Base-by-base conservation (phyloP, 2,329 filamentous ascomycete genomes). In the Myriosclerotinia duriaeana region DNA sequence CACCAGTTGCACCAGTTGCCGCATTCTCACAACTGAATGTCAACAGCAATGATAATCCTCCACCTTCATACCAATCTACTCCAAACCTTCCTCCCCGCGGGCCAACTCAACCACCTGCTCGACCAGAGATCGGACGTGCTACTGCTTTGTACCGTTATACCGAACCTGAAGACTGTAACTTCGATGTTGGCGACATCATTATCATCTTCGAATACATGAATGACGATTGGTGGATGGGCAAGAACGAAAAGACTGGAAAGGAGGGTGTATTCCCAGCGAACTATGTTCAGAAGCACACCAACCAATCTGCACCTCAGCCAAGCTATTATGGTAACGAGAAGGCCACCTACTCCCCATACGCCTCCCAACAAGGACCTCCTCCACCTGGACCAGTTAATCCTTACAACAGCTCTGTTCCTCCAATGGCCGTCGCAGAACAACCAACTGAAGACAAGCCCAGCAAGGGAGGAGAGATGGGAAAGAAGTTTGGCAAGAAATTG, bases 401-500 rank as follows among this genome's bases (percentile, higher is more conserved):
- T 4, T 89, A 89, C 75, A 89, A 90, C 74, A 79, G 84, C 60
- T 86, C 89, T 72, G 88, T 90, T 79, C 92, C 93, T 67, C 85
- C 85, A 34, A 84, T 95, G 79, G 90, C 91, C 54, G 85, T 95
- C 3, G 86, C 87, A 48, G 83, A 91, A 71, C 70, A 77, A 77
- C 68, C 76, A 73, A 40, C 72, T 72, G 64, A 77, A 77, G 80
- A 77, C 68, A 81, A 79, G 72, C 73, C 76, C 44, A 80, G 80
- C 15, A 82, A 81, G 44, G 80, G 81, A 53, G 82, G 80, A 11
- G 84, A 92, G 78, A 85, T 88, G 66, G 93, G 92, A 66, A 97
- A 97, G 87, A 97, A 97, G 81, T 91, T 97, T 79, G 93, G 94
- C 72, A 96, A 96, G 86, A 98, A 97, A 83, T 78, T 94, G 75